Evolutionary conservation across 2,329 filamentous ascomycete species (phyloP), one percentile per base, ranked within the genome.

Genomic region (Calonectria pauciramosa): DNA sequence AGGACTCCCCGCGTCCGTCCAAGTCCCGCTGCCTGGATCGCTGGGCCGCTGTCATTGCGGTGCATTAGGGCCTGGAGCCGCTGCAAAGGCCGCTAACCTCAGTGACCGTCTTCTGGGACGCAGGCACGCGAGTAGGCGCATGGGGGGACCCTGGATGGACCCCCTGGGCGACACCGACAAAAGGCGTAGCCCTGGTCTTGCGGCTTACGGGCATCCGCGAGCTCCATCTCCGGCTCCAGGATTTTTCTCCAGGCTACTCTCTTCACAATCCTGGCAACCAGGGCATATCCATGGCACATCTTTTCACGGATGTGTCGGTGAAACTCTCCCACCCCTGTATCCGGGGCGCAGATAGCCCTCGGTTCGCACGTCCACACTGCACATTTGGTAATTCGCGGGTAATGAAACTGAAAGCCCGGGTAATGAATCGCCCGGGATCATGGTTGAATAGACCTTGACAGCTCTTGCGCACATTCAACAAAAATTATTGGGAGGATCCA

Each of bases 41-140:
- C 75, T 81, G 77, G 73, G 79, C 79, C 78, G 77, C 77, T 81
- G 79, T 81, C 79, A 81, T 77, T 76, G 79, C 79, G 78, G 76
- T 81, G 80, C 79, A 80, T 82, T 80, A 82, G 80, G 77, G 80
- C 76, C 78, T 79, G 77, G 78, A 60, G 73, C 74, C 76, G 75
- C 78, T 75, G 77, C 60, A 23, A 80, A 70, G 80, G 81, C 80
- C 80, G 78, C 81, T 82, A 82, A 81, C 78, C 79, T 82, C 78
- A 78, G 81, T 82, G 76, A 81, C 80, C 73, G 75, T 80, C 73
- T 77, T 76, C 78, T 82, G 81, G 81, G 81, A 81, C 80, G 70
- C 74, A 77, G 79, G 78, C 80, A 81, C 80, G 75, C 75, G 74
- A 74, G 80, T 78, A 72, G 76, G 49, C 68, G 74, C 72, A 77